Evolutionary conservation across 768 basidiomycete species (phyloP).

Genomic region (Strobilomyces echinocephalus): DNA sequence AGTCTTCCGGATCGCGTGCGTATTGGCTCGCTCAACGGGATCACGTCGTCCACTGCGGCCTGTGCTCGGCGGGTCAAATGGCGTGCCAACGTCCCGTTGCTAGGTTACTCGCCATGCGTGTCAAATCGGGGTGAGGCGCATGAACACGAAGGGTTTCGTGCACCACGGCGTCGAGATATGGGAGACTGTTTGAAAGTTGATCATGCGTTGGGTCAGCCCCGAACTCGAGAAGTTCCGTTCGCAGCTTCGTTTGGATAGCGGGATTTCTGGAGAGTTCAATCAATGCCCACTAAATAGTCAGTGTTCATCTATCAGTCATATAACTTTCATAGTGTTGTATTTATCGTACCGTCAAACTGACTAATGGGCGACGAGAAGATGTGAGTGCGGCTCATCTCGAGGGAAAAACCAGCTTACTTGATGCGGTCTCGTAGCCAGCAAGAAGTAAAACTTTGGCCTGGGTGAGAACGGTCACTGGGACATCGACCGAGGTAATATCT

Average conservation of each 20-base stretch:
- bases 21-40: constrained; percentile 54
- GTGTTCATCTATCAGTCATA: not conserved
- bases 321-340: no score
- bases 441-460: constrained; percentile 37
- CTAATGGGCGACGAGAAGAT: not conserved
- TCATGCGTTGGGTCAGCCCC: constrained; percentile 50
- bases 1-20: constrained; percentile 36
- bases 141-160: constrained; percentile 45
- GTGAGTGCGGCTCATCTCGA: not conserved
- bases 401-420: constrained; percentile 20
- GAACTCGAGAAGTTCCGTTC: constrained; percentile 46
- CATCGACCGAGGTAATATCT: not conserved
- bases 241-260: constrained; percentile 43
- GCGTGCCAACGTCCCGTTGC: not conserved
- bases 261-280: constrained; percentile 48
- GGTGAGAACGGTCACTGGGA: not conserved
- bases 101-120: constrained; percentile 8
- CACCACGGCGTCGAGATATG: constrained; percentile 51
- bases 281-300: constrained; percentile 41
- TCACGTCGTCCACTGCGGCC: constrained; percentile 50
- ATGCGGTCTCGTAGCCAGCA: constrained; percentile 40
- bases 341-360: constrained; percentile 11
- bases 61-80: constrained; percentile 20
- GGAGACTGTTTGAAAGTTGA: constrained; percentile 44
- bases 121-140: constrained; percentile 32